Base-by-base conservation (phyloP, 371 early-diverging fungal species). In the Coemansia sp. region DNA sequence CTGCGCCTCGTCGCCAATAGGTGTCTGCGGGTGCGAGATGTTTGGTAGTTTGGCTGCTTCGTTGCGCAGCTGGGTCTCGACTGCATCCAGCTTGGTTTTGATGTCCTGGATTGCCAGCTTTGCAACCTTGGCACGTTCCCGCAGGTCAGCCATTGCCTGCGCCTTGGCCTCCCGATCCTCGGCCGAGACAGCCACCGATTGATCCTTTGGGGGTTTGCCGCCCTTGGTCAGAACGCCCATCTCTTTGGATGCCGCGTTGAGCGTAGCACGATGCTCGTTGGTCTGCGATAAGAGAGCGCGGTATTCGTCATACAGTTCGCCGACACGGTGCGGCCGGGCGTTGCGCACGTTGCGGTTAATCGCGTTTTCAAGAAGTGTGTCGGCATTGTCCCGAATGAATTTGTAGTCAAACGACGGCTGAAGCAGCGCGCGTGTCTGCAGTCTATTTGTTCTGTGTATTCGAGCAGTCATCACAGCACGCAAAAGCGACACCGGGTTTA, bases 331-430 rank as follows among this genome's bases (percentile, higher is more conserved):
- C 4, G 84, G 77, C 52, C 81, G 72, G 1, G 81, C 78, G 36
- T 80, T 77, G 11, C 53, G 61, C 12, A 85, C 77, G 40, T 86
- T 84, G 35, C 91, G 85, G 35, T 78, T 57, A 1, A 39, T 57
- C 59, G 85, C 83, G 66, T 89, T 91, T 16, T 74, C 50, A 4
- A 81, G 71, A 14, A 89, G 69, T 0, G 55, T 26, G 12, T 77
- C 81, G 0, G 80, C 77, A 65, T 87, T 78, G 50, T 83, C 80
- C 8, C 82, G 80, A 59, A 88, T 80, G 62, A 77, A 58, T 11
- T 78, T 78, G 69, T 87, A 85, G 69, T 91, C 82, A 9, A 89
- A 80, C 16, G 71, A 60, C 5, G 76, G 51, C 50, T 60, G 63
- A n/a, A 43, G 35, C 10, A 67, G 61, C 45, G 63, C 49, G 9